Percentiles rank a stretch among this genome's conserved stretches.
These are phyloP conservation scores for Alternaria ethzedia DNA, from an alignment of 2,329 filamentous ascomycete genomes.

Conservation along the genomic window DNA sequence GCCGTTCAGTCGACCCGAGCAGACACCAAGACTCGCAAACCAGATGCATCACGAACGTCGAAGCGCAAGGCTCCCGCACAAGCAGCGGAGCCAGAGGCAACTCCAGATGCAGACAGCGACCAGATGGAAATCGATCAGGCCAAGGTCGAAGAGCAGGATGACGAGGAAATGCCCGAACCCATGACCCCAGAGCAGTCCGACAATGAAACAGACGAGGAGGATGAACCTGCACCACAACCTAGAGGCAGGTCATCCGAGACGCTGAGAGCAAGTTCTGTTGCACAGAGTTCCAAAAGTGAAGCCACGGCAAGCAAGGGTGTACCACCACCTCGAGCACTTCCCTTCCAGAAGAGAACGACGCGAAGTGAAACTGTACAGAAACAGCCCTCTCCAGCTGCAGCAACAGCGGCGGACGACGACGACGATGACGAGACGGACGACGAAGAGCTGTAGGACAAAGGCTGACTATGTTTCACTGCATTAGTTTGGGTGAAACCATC, in stretches of 20 bases:
- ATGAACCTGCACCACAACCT: slow-evolving; percentile 19
- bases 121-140: slow-evolving; percentile 41
- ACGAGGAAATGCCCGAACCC: slow-evolving; percentile 28
- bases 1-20: slow-evolving; percentile 36
- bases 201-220: slow-evolving; percentile 46
- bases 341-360: slow-evolving; percentile 35
- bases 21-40: slow-evolving; percentile 35
- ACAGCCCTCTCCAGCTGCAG: slow-evolving; percentile 10
- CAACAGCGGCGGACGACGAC: slow-evolving; percentile 11
- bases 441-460: slow-evolving; percentile 38
- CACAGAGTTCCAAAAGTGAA: slow-evolving; percentile 22
- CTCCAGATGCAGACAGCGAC: slow-evolving; percentile 37
- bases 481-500: background rate
- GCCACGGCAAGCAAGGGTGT: slow-evolving; percentile 17
- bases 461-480: background rate
- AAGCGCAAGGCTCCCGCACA: slow-evolving; percentile 45
- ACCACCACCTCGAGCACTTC: slow-evolving; percentile 47
- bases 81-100: slow-evolving; percentile 28
- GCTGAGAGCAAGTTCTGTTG: slow-evolving; percentile 22
- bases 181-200: slow-evolving; percentile 47
- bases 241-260: slow-evolving; percentile 25
- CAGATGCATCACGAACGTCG: slow-evolving; percentile 41
- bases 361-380: slow-evolving; percentile 24
- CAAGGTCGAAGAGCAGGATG: slow-evolving; percentile 35
- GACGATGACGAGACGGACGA: slow-evolving; percentile 47